phyloP scores from a whole-genome alignment of 2,329 filamentous ascomycete genomes.

The Talaromyces amestolkiae region DNA sequence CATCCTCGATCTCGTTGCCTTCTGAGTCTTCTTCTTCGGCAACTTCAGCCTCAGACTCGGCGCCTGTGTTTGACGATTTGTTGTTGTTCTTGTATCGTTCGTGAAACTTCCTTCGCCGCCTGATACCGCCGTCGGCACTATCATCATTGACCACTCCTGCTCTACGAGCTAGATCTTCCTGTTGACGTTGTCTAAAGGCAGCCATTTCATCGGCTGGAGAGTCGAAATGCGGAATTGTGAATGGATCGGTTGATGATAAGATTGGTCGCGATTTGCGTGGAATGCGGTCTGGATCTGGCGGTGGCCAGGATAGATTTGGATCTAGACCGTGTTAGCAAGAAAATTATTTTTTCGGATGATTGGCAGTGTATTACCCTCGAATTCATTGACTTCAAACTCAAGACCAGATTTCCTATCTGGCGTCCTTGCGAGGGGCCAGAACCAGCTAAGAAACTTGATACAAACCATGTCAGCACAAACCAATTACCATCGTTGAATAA shows the following conservation, averaged over 20 bases:
- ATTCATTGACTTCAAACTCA: constrained; percentile 58
- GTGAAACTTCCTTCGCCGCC: constrained; percentile 43
- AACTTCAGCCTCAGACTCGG: constrained; percentile 23
- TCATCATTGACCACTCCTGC: constrained; percentile 28
- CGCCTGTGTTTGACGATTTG: constrained; percentile 22
- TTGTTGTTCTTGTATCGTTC: constrained; percentile 30
- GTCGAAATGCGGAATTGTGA: constrained; percentile 31
- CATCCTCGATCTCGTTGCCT: not conserved
- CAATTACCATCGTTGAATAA: not conserved
- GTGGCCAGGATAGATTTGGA: constrained; percentile 44
- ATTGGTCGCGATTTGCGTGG: constrained; percentile 31
- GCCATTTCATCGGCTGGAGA: constrained; percentile 46
- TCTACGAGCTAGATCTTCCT: constrained; percentile 49
- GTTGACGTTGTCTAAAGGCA: constrained; percentile 55
- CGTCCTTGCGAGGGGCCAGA: constrained; percentile 59
- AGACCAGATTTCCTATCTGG: constrained; percentile 48
- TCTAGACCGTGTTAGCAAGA: constrained; percentile 26
- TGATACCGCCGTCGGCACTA: constrained; percentile 25
- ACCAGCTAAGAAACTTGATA: constrained; percentile 52
- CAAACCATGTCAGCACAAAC: constrained; percentile 8
- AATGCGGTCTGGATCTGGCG: constrained; percentile 51
- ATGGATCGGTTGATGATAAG: constrained; percentile 23
- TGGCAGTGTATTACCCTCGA: constrained; percentile 48
- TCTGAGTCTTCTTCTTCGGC: not conserved
- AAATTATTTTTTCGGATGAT: too few relatives aligned